Evolutionary conservation across 495 filamentous ascomycete genomes (phyloP).

Genomic region (Parachaetomium inaequale): DNA sequence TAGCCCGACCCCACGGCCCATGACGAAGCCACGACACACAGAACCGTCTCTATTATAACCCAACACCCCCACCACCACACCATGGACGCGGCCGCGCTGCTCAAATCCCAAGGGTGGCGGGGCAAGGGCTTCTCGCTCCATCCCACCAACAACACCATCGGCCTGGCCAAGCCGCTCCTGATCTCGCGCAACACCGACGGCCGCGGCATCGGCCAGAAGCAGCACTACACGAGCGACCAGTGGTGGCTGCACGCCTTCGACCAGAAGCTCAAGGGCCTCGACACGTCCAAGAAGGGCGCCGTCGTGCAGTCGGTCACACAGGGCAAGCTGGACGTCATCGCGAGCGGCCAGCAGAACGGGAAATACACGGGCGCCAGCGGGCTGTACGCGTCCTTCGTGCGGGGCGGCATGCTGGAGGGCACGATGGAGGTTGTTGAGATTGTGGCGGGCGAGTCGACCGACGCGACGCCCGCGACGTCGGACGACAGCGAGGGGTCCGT

Average conservation of each 20-base stretch:
- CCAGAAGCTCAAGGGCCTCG: constrained; percentile 67
- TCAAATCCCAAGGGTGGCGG: constrained; percentile 74
- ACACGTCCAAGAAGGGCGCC: constrained; percentile 47
- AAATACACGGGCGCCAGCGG: constrained; percentile 52
- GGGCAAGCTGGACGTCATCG: constrained; percentile 51
- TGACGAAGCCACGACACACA: not conserved
- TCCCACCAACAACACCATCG: constrained; percentile 58
- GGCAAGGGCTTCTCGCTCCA: constrained; percentile 73
- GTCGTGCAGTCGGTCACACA: constrained; percentile 49
- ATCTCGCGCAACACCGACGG: constrained; percentile 65
- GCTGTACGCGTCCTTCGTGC: constrained; percentile 78
- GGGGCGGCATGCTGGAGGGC: constrained; percentile 67
- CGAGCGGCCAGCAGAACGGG: constrained; percentile 34
- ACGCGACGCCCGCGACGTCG: constrained; percentile 17
- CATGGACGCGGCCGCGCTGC: constrained; percentile 38
- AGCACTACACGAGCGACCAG: constrained; percentile 62
- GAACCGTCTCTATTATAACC: too few relatives aligned
- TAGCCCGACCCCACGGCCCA: not conserved
- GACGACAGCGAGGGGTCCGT: constrained; percentile 18
- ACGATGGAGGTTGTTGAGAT: constrained; percentile 35
- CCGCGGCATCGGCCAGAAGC: constrained; percentile 63
- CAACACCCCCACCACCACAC: not conserved
- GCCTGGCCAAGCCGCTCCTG: constrained; percentile 65
- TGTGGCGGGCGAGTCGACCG: constrained; percentile 20
- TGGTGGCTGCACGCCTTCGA: constrained; percentile 85